Evolutionary conservation across 2,329 filamentous ascomycete genomes (phyloP), one percentile per base, ranked within the genome.

Genomic region (Penicillium sp.): DNA sequence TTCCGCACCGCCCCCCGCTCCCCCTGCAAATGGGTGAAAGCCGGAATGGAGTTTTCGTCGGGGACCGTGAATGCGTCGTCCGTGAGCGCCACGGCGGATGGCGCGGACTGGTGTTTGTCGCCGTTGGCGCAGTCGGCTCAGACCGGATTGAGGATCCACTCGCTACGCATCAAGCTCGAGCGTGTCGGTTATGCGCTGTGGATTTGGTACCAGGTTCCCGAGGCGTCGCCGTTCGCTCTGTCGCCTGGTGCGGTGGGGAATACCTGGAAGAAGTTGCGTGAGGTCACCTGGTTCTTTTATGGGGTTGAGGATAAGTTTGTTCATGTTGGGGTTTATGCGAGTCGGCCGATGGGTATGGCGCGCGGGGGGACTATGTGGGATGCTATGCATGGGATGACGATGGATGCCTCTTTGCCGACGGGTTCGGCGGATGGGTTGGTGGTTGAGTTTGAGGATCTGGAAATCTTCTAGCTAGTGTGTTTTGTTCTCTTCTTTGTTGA

Each of bases 241-340:
- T 69, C 70, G 57, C 69, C 77, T 2, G 75, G 73, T 25, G 75
- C 75, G n/a, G 73, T 78, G 49, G 73, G 73, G 21, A 73, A 70
- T 52, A 73, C 75, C 21, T 86, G 83, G 83, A 83, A 81, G 72
- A 85, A 85, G 69, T 69, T 85, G 63, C 69, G 83, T 6, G 83
- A 86, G 69, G 81, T 86, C 29, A 84, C 81, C n/a, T 84, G 81
- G 78, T 86, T 86, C 69, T 86, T 86, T 67, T 84, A 80, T 71
- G 82, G 81, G 8, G 80, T 84, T 13, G 82, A 85, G 61, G 81
- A 84, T 62, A 86, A 86, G 67, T 81, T 77, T 27, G 77, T 85
- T 23, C 77, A 82, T 63, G 82, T 86, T 25, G 83, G 83, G 3
- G 83, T 84, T 40, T 86, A 86, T 74, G 83, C 82, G 27, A 81